Percentiles rank a stretch among this genome's conserved stretches.
These are phyloP conservation scores for Cercophora samala DNA, from an alignment of 495 filamentous ascomycete genomes.

Conservation along the genomic window DNA sequence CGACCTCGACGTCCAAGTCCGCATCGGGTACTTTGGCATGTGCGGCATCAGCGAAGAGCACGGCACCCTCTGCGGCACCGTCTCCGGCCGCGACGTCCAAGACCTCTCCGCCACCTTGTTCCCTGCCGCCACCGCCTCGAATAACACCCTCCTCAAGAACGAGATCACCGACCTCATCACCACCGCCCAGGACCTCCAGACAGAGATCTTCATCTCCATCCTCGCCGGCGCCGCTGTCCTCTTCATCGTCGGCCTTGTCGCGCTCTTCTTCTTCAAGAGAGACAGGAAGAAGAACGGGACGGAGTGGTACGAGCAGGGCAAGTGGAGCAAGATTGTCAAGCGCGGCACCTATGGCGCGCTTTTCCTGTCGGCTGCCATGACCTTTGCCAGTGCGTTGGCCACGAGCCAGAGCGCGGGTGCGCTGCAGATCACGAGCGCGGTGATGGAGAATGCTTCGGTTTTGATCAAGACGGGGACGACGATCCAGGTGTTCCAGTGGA, in stretches of 20 bases:
- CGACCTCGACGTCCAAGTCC: slow-evolving; percentile 18
- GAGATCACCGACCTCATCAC: slow-evolving; percentile 24
- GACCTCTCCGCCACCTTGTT: slow-evolving; percentile 18
- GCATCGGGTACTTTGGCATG: slow-evolving; percentile 39
- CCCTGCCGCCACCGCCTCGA: slow-evolving; percentile 5
- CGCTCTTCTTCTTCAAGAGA: slow-evolving; percentile 23
- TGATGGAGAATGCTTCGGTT: slow-evolving; percentile 17
- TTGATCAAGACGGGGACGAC: slow-evolving; percentile 27
- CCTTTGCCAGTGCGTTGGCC: slow-evolving; percentile 28
- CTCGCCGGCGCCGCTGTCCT: slow-evolving; percentile 25
- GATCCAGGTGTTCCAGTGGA: slow-evolving; percentile 37
- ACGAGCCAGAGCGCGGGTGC: slow-evolving; percentile 26
- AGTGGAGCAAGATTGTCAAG: slow-evolving; percentile 22
- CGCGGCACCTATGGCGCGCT: slow-evolving; percentile 25
- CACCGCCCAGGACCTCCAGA: slow-evolving; percentile 29
- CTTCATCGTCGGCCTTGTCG: slow-evolving; percentile 35
- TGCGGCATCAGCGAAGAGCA: slow-evolving; percentile 27
- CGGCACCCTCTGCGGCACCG: slow-evolving; percentile 25
- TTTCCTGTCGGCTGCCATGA: slow-evolving; percentile 23
- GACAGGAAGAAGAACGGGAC: slow-evolving; percentile 10
- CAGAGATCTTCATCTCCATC: slow-evolving; percentile 24
- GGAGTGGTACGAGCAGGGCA: slow-evolving; percentile 1
- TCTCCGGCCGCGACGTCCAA: slow-evolving; percentile 16
- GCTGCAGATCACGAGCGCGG: slow-evolving; percentile 20
- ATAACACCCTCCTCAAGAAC: slow-evolving; percentile 8